Base-by-base conservation (phyloP, 768 basidiomycete species). In the Russula foetens region DNA sequence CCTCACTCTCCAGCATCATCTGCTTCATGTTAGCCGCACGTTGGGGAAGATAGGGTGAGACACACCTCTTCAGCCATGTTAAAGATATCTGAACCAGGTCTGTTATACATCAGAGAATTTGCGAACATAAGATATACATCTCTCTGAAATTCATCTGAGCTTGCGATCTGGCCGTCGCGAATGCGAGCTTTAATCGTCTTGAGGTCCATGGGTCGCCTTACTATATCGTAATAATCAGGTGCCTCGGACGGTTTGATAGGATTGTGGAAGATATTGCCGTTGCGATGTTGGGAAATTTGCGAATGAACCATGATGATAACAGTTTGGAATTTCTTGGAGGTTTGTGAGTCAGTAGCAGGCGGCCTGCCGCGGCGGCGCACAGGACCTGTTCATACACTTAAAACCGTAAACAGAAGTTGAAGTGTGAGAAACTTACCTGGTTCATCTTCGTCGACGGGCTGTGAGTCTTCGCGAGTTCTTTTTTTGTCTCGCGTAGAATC, bases 81-180 rank as follows among this genome's bases (percentile, higher is more conserved):
- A 63, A 86, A 84, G n/a, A 96, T 86, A 69, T 92, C 90, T 17
- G 87, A 89, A 4, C 84, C 84, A 1, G 91, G 88, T 49, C 86
- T 77, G 65, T 98, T 98, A 71, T 93, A 98, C 89, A 98, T 92
- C 84, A 96, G 87, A 5, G 96, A 91, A 71, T 98, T 98, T 8
- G 92, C 90, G 72, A 97, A 96, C 88, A 98, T 96, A 63, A 97
- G 77, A 69, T 84, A 87, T 11, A 95, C 82, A 67, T 97, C 96
- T 63, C 92, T 79, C 69, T 95, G 89, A 68, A 88, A 97, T 69
- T 98, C 93, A 33, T 87, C 78, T 1, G 91, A 89, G 65, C 82
- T 92, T 4, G 81, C 75, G 49, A 97, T 92, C 2, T 81, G 63
- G 0, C 92, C 92, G 67, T 95, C 92, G 67, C 88, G 90, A 59